These are phyloP conservation scores for Leishmania major DNA, from an alignment of 208 protist species.

Conservation along the genomic window DNA sequence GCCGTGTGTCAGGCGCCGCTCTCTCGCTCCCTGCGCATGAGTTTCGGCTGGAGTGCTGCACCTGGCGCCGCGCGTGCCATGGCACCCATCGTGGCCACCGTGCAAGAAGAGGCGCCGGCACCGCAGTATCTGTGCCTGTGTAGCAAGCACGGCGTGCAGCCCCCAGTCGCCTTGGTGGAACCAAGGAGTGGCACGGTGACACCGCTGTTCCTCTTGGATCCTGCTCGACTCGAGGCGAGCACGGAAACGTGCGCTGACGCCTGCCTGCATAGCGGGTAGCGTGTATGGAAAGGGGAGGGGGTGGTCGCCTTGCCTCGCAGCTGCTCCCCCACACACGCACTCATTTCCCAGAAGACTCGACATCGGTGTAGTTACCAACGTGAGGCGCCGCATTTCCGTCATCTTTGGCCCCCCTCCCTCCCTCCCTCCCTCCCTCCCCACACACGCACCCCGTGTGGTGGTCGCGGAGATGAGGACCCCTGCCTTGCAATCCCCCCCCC, in stretches of 20 bases:
- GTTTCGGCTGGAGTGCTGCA: conserved; percentile 12
- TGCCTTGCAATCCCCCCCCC: neutral
- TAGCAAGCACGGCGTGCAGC: neutral
- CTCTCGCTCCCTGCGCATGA: conserved; percentile 10
- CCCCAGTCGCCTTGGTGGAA: neutral
- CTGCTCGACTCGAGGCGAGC: neutral
- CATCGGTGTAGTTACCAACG: neutral
- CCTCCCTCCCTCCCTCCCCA: too few species aligned
- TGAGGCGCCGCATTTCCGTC: neutral
- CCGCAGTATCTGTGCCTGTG: conserved; percentile 32
- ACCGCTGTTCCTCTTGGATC: conserved; percentile 24
- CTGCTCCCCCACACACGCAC: neutral
- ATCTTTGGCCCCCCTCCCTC: neutral
- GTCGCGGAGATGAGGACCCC: neutral
- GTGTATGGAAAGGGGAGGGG: neutral
- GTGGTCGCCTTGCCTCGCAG: neutral
- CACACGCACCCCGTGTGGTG: neutral
- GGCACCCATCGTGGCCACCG: neutral
- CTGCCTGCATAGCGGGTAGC: conserved; percentile 5
- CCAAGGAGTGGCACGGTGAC: neutral
- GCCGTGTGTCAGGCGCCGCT: conserved; percentile 19
- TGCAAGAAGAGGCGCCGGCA: neutral
- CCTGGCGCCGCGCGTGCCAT: neutral
- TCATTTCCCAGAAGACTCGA: neutral
- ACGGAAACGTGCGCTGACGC: conserved; percentile 3